Evolutionary conservation across 2,329 filamentous ascomycete species (phyloP).

Genomic region (Pseudopithomyces chartarum): DNA sequence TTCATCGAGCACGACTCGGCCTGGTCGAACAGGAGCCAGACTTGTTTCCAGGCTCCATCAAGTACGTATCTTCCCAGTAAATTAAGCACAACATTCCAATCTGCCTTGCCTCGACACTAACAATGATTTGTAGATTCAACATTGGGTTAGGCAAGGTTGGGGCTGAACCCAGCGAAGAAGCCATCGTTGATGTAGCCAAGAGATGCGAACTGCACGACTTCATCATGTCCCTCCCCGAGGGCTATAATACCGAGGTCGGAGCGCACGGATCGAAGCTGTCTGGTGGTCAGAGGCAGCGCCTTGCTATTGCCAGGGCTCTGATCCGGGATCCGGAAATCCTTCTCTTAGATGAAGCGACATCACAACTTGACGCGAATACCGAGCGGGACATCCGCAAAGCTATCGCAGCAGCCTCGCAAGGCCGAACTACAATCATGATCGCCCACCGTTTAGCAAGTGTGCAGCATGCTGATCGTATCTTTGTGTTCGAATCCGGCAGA

Average conservation of each 20-base stretch:
- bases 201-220: slow-evolving; percentile 54
- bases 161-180: slow-evolving; percentile 25
- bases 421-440: slow-evolving; percentile 71
- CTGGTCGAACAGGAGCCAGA: slow-evolving; percentile 54
- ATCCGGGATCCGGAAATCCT: slow-evolving; percentile 53
- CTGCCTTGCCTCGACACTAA: neutral
- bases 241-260: slow-evolving; percentile 53
- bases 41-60: slow-evolving; percentile 51
- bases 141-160: slow-evolving; percentile 48
- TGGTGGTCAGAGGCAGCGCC: slow-evolving; percentile 53
- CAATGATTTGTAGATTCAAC: slow-evolving; percentile 39
- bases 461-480: slow-evolving; percentile 79
- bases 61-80: slow-evolving; percentile 1
- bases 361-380: slow-evolving; percentile 52
- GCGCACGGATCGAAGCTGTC: slow-evolving; percentile 50
- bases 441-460: slow-evolving; percentile 79
- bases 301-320: slow-evolving; percentile 54
- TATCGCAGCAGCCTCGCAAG: slow-evolving; percentile 47
- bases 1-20: slow-evolving; percentile 46
- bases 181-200: slow-evolving; percentile 44
- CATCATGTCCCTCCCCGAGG: slow-evolving; percentile 53
- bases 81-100: neutral
- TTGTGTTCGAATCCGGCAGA: slow-evolving; percentile 71
- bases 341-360: slow-evolving; percentile 54
- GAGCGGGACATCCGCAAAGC: slow-evolving; percentile 50